These are phyloP conservation scores for Fusarium praegraminearum DNA, from an alignment of 2,329 filamentous ascomycete species.

Conservation along the genomic window DNA sequence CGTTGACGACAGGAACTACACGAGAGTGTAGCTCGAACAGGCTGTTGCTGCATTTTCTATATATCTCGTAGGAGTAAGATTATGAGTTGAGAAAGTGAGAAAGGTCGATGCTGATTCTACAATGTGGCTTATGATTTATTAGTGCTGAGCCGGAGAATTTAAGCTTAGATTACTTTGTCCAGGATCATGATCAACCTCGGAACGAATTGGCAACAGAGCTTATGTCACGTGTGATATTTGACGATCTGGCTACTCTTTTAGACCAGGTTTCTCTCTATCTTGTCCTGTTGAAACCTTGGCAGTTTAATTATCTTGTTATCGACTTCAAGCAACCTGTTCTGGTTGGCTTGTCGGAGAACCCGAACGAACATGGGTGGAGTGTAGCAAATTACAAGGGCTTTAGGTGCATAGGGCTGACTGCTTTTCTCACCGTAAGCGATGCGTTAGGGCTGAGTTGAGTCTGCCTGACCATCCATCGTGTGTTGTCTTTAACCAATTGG, in stretches of 20 bases:
- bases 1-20: slow-evolving; percentile 29
- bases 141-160: slow-evolving; percentile 8
- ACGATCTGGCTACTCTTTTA: slow-evolving; percentile 8
- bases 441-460: not conserved
- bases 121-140: not conserved
- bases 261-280: not conserved
- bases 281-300: not conserved
- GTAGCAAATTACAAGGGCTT: not conserved
- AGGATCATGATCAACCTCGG: not conserved
- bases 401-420: slow-evolving; percentile 12
- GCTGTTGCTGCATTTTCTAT: slow-evolving; percentile 3
- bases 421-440: not conserved
- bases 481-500: slow-evolving; percentile 31
- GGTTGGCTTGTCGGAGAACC: not conserved
- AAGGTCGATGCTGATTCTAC: not conserved
- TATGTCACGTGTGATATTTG: slow-evolving; percentile 15
- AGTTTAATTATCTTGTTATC: not conserved
- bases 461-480: not conserved
- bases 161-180: slow-evolving; percentile 21
- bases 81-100: not conserved
- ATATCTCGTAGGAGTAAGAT: not conserved
- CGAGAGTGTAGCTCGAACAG: slow-evolving; percentile 17
- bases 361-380: not conserved
- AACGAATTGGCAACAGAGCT: not conserved
- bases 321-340: not conserved